Evolutionary conservation across 2,329 filamentous ascomycete species (phyloP), one percentile per base, ranked within the genome.

Genomic region (Colletotrichum lini): DNA sequence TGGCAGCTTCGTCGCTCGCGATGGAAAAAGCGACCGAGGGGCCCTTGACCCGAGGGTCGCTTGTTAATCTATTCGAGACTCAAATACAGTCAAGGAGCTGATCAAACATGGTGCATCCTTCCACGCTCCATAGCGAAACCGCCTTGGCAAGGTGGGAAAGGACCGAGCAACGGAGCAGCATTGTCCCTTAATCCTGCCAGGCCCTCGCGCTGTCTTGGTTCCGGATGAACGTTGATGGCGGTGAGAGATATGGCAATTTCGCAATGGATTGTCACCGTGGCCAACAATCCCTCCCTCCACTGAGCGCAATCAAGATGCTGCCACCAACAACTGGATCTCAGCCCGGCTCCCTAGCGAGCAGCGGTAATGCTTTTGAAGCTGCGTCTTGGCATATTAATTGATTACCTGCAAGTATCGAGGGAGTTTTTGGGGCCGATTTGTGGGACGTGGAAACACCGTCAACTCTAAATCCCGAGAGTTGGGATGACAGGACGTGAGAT

Each of bases 21-120:
- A 23, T 30, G 18, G 16, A 16, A 18, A 18, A 18, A 13, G 13
- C 40, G 50, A n/a, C 26, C 23, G 42, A 49, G 49, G 30, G 38
- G 12, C 9, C 49, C 3, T 26, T 10, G 21, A 15, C 38, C 38
- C 10, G 59, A 45, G 35, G 10, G 21, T 8, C 6, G 30, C 15
- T n/a, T 23, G 4, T 35, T 21, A 62, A 50, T 68, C 21, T 57
- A 67, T 56, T 38, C 12, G 42, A 56, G 21, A 47, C 52, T 50
- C 21, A 18, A 23, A 42, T 49, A 30, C 30, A 30, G 40, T 13
- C 35, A 21, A 56, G 5, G 42, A 56, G 50, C 30, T 30, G 59
- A 64, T 67, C 30, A 64, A 67, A 64, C 50, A 40, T 45, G 26
- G 50, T 30, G 18, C 13, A 45, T 42, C 65, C 47, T 38, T 47